Percentiles rank a stretch among this genome's conserved stretches.
Conservation (phyloP, 805 yeast genomes). For the Komagataella phaffii region DNA sequence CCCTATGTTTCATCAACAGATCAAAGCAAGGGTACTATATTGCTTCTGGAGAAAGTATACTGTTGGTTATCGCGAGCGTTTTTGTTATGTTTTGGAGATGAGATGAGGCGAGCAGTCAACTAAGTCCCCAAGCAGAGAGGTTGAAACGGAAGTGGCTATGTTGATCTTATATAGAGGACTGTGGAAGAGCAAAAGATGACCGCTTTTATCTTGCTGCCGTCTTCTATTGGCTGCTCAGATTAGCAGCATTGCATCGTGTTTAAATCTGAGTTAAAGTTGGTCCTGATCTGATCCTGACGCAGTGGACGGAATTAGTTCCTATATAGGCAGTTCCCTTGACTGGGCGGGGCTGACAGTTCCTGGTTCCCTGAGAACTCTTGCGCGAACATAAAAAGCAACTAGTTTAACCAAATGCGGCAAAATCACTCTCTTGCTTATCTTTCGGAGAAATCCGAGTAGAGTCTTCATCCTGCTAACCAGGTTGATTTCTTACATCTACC, state of each 20-base stretch:
- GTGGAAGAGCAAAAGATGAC: neutral
- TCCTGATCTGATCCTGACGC: neutral
- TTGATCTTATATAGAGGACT: too few species aligned
- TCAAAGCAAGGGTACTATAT: conserved; percentile 1
- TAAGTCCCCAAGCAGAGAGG: neutral
- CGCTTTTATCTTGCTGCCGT: too few species aligned
- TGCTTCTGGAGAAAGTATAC: conserved; percentile 1
- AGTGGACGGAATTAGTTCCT: neutral
- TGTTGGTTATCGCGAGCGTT: neutral
- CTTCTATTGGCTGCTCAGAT: neutral
- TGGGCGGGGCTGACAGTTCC: neutral
- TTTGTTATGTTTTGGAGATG: conserved; percentile 1
- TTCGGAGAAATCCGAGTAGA: neutral
- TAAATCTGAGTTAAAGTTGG: too few species aligned
- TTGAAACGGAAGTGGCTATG: neutral
- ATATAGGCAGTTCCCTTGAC: too few species aligned
- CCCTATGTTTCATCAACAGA: conserved; percentile 1
- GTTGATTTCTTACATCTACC: neutral
- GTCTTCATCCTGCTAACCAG: neutral
- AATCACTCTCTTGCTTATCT: neutral
- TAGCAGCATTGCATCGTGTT: neutral
- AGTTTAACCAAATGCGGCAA: neutral
- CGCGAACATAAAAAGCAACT: neutral
- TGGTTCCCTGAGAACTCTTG: neutral
- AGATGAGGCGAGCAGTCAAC: neutral